Evolutionary conservation across 345 rosid genomes (phyloP).

Genomic region (Eucalyptus polybractea): DNA sequence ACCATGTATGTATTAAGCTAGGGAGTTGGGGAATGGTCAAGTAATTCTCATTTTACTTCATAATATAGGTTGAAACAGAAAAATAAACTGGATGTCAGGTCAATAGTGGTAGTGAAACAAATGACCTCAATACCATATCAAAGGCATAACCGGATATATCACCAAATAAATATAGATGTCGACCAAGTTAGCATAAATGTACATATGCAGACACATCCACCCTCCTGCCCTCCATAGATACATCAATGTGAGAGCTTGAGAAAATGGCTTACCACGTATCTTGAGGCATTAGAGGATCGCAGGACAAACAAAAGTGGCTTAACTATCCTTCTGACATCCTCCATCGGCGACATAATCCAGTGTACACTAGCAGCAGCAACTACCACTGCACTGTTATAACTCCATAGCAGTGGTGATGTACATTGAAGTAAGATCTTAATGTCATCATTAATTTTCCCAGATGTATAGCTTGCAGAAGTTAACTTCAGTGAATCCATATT

Average conservation of each 20-base stretch:
- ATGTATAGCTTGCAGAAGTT: slow-evolving; percentile 36
- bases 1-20: background rate
- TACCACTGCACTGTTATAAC: slow-evolving; percentile 87
- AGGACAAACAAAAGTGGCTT: slow-evolving; percentile 83
- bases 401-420: slow-evolving; percentile 91
- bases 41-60: background rate
- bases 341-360: slow-evolving; percentile 84
- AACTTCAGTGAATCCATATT: slow-evolving; percentile 20
- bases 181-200: background rate
- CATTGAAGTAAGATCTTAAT: slow-evolving; percentile 72
- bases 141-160: background rate
- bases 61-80: background rate
- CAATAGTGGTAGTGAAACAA: background rate
- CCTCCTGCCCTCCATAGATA: background rate
- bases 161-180: background rate
- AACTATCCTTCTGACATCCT: slow-evolving; percentile 65
- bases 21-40: background rate
- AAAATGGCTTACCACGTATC: slow-evolving; percentile 67
- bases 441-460: slow-evolving; percentile 54
- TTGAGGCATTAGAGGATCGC: slow-evolving; percentile 78
- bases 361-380: slow-evolving; percentile 92
- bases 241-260: background rate
- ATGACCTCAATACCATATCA: background rate
- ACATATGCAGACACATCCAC: background rate
- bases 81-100: background rate